Evolutionary conservation across 495 filamentous ascomycete genomes (phyloP).

Genomic region (Monascus purpureus): DNA sequence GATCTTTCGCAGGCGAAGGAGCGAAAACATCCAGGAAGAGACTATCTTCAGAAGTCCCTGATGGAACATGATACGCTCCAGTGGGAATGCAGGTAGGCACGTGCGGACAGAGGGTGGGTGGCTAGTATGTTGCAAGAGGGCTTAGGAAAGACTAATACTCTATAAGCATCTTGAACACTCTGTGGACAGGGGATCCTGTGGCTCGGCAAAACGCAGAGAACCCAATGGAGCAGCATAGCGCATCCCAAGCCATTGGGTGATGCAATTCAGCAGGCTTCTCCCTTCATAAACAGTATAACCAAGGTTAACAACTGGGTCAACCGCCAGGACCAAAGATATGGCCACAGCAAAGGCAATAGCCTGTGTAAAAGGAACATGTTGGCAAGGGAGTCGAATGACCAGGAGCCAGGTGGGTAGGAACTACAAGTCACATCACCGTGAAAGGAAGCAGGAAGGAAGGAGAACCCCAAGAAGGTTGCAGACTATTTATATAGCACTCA

Average conservation of each 20-base stretch:
- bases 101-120: slow-evolving; percentile 19
- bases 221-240: slow-evolving; percentile 50
- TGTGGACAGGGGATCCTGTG: slow-evolving; percentile 35
- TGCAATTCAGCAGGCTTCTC: slow-evolving; percentile 21
- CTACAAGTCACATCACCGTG: too few species aligned
- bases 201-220: slow-evolving; percentile 43
- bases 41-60: slow-evolving; percentile 50
- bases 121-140: too few species aligned
- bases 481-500: too few species aligned
- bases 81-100: slow-evolving; percentile 39
- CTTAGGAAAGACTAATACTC: too few species aligned
- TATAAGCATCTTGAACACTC: slow-evolving; percentile 25
- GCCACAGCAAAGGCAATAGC: slow-evolving; percentile 1
- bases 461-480: too few species aligned
- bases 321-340: slow-evolving; percentile 9
- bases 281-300: slow-evolving; percentile 32
- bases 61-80: slow-evolving; percentile 18
- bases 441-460: too few species aligned
- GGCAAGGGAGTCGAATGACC: too few species aligned
- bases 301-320: slow-evolving; percentile 21
- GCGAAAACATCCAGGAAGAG: slow-evolving; percentile 63
- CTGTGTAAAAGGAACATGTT: slow-evolving; percentile 1
- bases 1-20: slow-evolving; percentile 44
- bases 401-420: too few species aligned
- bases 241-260: slow-evolving; percentile 52